Conservation (phyloP, 2,329 filamentous ascomycete genomes). For the Diaporthe vexans region DNA sequence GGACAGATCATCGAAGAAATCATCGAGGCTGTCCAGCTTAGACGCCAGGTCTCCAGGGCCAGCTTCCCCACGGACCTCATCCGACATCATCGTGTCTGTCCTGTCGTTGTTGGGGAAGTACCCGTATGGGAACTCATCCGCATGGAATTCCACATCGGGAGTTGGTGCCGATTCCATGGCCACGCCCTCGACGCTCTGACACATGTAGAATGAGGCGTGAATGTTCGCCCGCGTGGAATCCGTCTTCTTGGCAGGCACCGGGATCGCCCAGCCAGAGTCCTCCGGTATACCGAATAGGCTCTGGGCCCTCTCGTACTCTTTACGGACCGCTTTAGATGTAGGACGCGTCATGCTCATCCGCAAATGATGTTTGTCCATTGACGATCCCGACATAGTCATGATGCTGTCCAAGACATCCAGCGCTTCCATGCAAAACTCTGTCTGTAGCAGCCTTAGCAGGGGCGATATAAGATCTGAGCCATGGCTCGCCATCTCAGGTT, state of each 20-base stretch:
- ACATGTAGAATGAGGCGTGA: slow-evolving; percentile 96
- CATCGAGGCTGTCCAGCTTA: slow-evolving; percentile 83
- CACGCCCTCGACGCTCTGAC: slow-evolving; percentile 76
- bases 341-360: slow-evolving; percentile 98
- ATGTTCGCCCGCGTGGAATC: slow-evolving; percentile 90
- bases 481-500: slow-evolving; percentile 88
- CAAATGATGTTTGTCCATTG: slow-evolving; percentile 93
- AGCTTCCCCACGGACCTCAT: slow-evolving; percentile 79
- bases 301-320: slow-evolving; percentile 94
- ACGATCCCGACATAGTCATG: slow-evolving; percentile 91
- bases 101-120: slow-evolving; percentile 81
- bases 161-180: slow-evolving; percentile 75
- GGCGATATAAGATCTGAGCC: slow-evolving; percentile 97
- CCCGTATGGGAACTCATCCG: slow-evolving; percentile 87
- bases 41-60: slow-evolving; percentile 87
- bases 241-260: slow-evolving; percentile 91
- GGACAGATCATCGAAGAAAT: slow-evolving; percentile 82
- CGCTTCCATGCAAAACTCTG: slow-evolving; percentile 93
- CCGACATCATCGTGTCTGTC: slow-evolving; percentile 93
- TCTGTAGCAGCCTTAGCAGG: slow-evolving; percentile 88
- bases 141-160: slow-evolving; percentile 91
- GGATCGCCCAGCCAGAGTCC: slow-evolving; percentile 95
- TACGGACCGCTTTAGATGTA: slow-evolving; percentile 86
- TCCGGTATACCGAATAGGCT: slow-evolving; percentile 98
- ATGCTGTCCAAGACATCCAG: slow-evolving; percentile 93